These are phyloP conservation scores for Hypocreales sp. DNA, from an alignment of 2,329 filamentous ascomycete species.

Conservation along the genomic window DNA sequence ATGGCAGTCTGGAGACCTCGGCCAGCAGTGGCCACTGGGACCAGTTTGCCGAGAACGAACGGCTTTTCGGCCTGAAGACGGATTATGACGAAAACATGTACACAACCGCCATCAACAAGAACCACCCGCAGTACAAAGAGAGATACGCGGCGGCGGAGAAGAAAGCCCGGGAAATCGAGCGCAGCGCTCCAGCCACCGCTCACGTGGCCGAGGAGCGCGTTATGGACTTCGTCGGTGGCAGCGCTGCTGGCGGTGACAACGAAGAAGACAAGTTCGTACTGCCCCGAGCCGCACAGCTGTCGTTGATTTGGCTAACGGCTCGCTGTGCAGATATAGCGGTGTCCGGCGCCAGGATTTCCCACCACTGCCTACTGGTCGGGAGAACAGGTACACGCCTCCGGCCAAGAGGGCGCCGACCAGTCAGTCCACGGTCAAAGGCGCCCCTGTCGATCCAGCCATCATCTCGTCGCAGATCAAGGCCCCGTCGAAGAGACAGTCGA, in stretches of 20 bases:
- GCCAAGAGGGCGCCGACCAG: slow-evolving; percentile 67
- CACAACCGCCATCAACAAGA: slow-evolving; percentile 79
- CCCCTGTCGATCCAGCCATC: slow-evolving; percentile 74
- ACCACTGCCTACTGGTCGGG: slow-evolving; percentile 36
- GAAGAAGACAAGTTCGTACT: slow-evolving; percentile 73
- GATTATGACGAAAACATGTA: slow-evolving; percentile 93
- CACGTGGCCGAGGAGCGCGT: slow-evolving; percentile 87
- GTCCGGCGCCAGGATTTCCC: slow-evolving; percentile 66
- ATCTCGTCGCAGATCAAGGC: slow-evolving; percentile 67
- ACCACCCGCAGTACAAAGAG: slow-evolving; percentile 66
- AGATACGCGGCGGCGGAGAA: slow-evolving; percentile 64
- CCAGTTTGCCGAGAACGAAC: slow-evolving; percentile 83
- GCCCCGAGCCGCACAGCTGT: too few species aligned
- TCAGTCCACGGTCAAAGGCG: slow-evolving; percentile 58
- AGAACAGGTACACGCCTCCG: slow-evolving; percentile 77
- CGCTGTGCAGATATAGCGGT: slow-evolving; percentile 60
- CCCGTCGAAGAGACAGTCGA: slow-evolving; percentile 21
- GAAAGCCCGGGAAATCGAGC: slow-evolving; percentile 82
- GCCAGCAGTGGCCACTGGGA: slow-evolving; percentile 54
- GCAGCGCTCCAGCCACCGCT: slow-evolving; percentile 53
- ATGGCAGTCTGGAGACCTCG: slow-evolving; percentile 55
- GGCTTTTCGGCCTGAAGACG: slow-evolving; percentile 72
- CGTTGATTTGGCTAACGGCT: slow-evolving; percentile 6
- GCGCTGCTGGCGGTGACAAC: slow-evolving; percentile 53
- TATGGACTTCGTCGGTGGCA: slow-evolving; percentile 47